Percentiles rank a stretch among this genome's conserved stretches.
Evolutionary conservation across 2,329 filamentous ascomycete species (phyloP).

Genomic region (Alternaria consortialis): DNA sequence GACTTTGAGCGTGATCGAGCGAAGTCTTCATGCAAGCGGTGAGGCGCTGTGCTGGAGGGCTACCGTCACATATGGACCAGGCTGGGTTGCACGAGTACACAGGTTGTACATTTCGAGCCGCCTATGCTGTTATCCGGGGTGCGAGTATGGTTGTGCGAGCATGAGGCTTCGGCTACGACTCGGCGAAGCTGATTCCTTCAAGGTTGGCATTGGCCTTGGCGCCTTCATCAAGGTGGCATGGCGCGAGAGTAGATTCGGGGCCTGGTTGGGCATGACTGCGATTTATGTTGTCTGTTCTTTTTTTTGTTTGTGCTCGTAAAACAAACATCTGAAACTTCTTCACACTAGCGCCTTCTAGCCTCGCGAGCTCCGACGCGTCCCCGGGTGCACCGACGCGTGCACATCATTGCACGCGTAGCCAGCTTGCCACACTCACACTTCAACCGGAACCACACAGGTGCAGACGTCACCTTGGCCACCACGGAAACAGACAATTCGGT

Average conservation of each 20-base stretch:
- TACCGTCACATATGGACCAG: slow-evolving; percentile 3
- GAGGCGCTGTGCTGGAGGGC: not conserved
- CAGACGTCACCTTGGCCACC: slow-evolving; percentile 9
- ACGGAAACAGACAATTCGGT: not conserved
- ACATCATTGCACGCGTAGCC: slow-evolving; percentile 2
- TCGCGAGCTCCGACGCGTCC: slow-evolving; percentile 4
- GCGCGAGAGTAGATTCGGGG: not conserved
- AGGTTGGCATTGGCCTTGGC: not conserved
- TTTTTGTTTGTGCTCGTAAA: not conserved
- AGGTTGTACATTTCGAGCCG: slow-evolving; percentile 3
- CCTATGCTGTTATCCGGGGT: slow-evolving; percentile 7
- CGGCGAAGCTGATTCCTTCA: slow-evolving; percentile 5
- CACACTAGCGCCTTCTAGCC: not conserved
- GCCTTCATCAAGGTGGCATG: slow-evolving; percentile 1
- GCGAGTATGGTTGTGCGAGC: not conserved
- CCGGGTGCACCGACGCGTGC: slow-evolving; percentile 3
- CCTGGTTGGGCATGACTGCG: not conserved
- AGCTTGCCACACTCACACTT: slow-evolving; percentile 8
- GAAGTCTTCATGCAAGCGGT: not conserved
- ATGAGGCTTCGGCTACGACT: slow-evolving; percentile 6
- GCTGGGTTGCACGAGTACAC: not conserved
- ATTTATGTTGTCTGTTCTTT: not conserved
- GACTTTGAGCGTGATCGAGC: not conserved
- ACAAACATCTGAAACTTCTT: slow-evolving; percentile 4
- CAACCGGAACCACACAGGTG: slow-evolving; percentile 7